A percentile compares a stretch with the other conserved stretches of the same genome.
These are phyloP conservation scores for Cutaneotrichosporon sp. DNA, from an alignment of 1,284 basidiomycete species.

Conservation along the genomic window DNA sequence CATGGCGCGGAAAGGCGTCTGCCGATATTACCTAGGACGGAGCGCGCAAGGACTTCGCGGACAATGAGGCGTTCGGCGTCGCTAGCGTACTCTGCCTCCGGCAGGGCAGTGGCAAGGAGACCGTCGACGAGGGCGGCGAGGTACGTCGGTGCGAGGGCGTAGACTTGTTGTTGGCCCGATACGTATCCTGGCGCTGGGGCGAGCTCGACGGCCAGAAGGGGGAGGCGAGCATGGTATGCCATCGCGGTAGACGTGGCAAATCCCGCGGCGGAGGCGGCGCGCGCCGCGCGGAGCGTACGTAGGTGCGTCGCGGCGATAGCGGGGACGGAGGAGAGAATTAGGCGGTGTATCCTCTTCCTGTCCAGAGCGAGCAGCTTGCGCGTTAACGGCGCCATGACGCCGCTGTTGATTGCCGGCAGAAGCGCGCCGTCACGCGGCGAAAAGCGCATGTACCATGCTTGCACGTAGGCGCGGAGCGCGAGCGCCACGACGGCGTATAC, in stretches of 20 bases:
- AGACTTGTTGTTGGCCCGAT: constrained; percentile 1
- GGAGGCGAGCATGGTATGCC: constrained; percentile 36
- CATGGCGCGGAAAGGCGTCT: constrained; percentile 42
- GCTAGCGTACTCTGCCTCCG: constrained; percentile 38
- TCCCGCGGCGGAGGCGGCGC: constrained; percentile 4
- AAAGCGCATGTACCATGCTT: constrained; percentile 37
- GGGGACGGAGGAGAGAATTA: constrained; percentile 31
- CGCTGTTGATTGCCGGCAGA: constrained; percentile 11
- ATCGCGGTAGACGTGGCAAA: constrained; percentile 1
- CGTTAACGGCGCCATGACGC: constrained; percentile 18
- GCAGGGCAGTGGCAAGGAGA: constrained; percentile 40
- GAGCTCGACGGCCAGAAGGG: constrained; percentile 17
- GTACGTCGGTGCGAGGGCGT: constrained; percentile 38
- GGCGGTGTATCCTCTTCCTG: constrained; percentile 12
- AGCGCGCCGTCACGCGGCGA: constrained; percentile 31
- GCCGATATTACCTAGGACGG: constrained; percentile 42
- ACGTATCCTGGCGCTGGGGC: not conserved
- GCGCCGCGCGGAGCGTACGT: constrained; percentile 23
- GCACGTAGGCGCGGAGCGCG: constrained; percentile 30
- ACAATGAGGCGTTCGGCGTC: constrained; percentile 44
- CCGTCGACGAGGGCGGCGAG: constrained; percentile 43
- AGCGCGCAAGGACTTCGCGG: constrained; percentile 47
- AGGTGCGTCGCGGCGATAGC: constrained; percentile 26
- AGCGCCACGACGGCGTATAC: constrained; percentile 18
- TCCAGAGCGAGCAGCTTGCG: constrained; percentile 18